phyloP scores from a whole-genome alignment of 805 yeast genomes.

The Barnettozyma wickerhamii region DNA sequence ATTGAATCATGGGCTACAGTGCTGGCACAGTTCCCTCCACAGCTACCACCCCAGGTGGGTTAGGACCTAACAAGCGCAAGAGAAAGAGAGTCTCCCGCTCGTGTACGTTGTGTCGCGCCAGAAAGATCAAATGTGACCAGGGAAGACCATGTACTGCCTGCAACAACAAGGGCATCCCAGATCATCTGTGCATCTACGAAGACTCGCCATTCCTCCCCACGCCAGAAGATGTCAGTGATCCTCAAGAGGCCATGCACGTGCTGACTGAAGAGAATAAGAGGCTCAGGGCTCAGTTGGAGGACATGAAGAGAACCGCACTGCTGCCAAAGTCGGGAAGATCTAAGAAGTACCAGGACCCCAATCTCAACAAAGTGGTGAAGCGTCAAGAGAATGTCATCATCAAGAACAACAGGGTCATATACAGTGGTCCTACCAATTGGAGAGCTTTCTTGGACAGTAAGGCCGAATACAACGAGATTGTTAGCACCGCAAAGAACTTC shows the following conservation, averaged over 20 bases:
- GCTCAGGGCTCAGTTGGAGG: constrained; percentile 15
- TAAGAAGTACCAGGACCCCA: neutral
- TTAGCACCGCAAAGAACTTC: constrained; percentile 11
- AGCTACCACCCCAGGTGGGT: too few species aligned
- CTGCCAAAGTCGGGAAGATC: neutral
- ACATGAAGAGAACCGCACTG: constrained; percentile 2
- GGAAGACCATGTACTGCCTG: constrained; percentile 24
- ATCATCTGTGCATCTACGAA: constrained; percentile 23
- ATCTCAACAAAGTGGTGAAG: constrained; percentile 3
- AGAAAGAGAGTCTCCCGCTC: constrained; percentile 17
- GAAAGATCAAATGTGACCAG: constrained; percentile 26
- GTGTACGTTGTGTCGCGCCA: constrained; percentile 20
- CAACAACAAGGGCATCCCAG: constrained; percentile 20
- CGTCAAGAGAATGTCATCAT: constrained; percentile 8
- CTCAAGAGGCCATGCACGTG: constrained; percentile 11
- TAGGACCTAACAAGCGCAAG: constrained; percentile 7
- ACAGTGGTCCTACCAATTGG: constrained; percentile 23
- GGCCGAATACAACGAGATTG: constrained; percentile 5
- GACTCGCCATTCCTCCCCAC: constrained; percentile 28
- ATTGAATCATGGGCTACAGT: too few species aligned
- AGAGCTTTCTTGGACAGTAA: constrained; percentile 12
- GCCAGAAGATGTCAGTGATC: constrained; percentile 13
- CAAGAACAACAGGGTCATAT: constrained; percentile 12
- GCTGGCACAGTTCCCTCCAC: too few species aligned
- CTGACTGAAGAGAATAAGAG: constrained; percentile 17